Evolutionary conservation across 1,284 basidiomycete species (phyloP).

Genomic region (Cutaneotrichosporon cavernicola): DNA sequence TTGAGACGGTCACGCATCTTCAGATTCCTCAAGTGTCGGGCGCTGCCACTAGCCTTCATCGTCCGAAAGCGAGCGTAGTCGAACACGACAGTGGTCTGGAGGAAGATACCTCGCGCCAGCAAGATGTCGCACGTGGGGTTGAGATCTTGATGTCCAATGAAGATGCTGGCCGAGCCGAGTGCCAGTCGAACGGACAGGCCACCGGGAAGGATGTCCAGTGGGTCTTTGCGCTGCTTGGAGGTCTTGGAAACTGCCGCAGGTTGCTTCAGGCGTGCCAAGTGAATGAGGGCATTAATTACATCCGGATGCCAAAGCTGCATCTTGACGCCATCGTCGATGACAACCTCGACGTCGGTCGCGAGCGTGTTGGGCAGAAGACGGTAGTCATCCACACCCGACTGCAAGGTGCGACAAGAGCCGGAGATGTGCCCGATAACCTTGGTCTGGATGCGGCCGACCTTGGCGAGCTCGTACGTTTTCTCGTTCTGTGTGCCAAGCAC

Average conservation of each 20-base stretch:
- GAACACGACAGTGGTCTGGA: constrained; percentile 61
- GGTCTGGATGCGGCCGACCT: constrained; percentile 33
- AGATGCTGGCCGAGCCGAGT: constrained; percentile 64
- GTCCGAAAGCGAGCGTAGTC: constrained; percentile 62
- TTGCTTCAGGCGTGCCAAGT: constrained; percentile 47
- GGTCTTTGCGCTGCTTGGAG: constrained; percentile 17
- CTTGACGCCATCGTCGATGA: constrained; percentile 62
- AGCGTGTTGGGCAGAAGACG: constrained; percentile 52
- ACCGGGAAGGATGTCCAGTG: constrained; percentile 58
- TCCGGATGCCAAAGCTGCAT: constrained; percentile 71
- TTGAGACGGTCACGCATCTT: constrained; percentile 46
- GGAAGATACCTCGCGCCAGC: constrained; percentile 69
- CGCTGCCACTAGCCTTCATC: constrained; percentile 47
- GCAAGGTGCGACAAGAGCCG: constrained; percentile 18
- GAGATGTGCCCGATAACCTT: constrained; percentile 32
- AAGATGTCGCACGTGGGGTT: constrained; percentile 67
- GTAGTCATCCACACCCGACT: constrained; percentile 28
- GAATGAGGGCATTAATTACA: constrained; percentile 60
- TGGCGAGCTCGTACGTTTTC: constrained; percentile 35
- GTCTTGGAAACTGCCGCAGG: constrained; percentile 7
- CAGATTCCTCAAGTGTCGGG: constrained; percentile 57
- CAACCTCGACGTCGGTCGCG: constrained; percentile 58
- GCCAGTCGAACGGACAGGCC: constrained; percentile 64
- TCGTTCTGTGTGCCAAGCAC: constrained; percentile 29
- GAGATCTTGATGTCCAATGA: constrained; percentile 72